Evolutionary conservation across 805 yeast genomes (phyloP), one percentile per base, ranked within the genome.

Genomic region (Candida koratica): DNA sequence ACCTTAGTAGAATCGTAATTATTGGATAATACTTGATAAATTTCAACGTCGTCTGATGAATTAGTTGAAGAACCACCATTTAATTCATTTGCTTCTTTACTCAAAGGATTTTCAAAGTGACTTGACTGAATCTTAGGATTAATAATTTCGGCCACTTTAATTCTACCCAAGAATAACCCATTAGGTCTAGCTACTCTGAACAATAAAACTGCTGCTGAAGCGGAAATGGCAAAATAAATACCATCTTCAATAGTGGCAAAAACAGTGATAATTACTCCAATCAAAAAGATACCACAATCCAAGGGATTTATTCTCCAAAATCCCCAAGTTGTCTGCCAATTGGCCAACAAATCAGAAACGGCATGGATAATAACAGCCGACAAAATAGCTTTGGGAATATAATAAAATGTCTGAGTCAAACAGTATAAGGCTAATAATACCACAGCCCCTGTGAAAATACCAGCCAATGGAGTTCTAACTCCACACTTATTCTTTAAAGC

Each of bases 401-500:
- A 89, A 65, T 72, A 86, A 67, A 89, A 89, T 5, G 94, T 83
- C 39, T 69, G 70, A 5, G 96, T 88, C 51, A 89, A 73, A 41
- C 84, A 79, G 60, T 88, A 89, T 44, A 89, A 70, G 2, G 97
- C 95, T 44, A 89, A 66, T 44, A 89, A 63, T 17, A 89, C 97
- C 61, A 90, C 88, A 29, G 75, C 77, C 55, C 96, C 97, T 9
- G 96, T 84, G 60, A 80, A 84, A 27, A 87, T 71, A 64, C 96
- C 96, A 29, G 96, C 94, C 42, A 89, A 67, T 23, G 97, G 97
- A 14, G 97, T 89, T 55, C 88, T 77, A 30, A 89, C 97, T 56
- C 95, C 95, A 73, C 96, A 89, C 63, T 89, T 89, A 34, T 95
- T 81, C 64, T 90, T 89, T 51, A 89, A 72, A 6, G 97, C 97